Percentiles rank a stretch among this genome's conserved stretches.
Conservation (phyloP, 495 filamentous ascomycete genomes). For the Bacidia rubella region DNA sequence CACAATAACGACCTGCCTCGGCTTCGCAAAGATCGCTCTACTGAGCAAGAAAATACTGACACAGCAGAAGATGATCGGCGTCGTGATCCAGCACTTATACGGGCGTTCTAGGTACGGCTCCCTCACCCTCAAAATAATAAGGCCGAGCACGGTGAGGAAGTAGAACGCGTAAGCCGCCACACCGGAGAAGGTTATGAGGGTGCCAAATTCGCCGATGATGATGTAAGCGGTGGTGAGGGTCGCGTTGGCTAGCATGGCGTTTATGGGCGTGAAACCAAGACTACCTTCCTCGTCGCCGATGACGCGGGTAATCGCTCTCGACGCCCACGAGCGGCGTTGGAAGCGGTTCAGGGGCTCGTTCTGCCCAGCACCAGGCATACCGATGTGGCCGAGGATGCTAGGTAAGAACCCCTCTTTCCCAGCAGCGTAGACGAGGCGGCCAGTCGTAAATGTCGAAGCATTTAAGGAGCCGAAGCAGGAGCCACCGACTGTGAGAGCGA, state of each 20-base stretch:
- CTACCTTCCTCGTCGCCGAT: constrained; percentile 48
- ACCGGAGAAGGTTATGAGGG: constrained; percentile 89
- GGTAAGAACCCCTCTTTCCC: constrained; percentile 94
- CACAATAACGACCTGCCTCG: constrained; percentile 78
- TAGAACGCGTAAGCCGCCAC: constrained; percentile 96
- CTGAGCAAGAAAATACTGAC: constrained; percentile 86
- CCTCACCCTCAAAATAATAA: constrained; percentile 79
- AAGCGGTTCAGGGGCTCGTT: constrained; percentile 29
- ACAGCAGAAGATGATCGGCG: constrained; percentile 95
- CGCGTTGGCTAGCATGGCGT: constrained; percentile 74
- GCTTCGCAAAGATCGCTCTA: constrained; percentile 75
- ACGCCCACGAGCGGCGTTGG: constrained; percentile 45
- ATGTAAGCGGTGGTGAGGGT: constrained; percentile 61
- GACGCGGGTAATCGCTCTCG: constrained; percentile 39
- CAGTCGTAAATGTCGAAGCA: constrained; percentile 84
- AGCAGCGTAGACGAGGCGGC: constrained; percentile 83
- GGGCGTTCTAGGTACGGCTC: constrained; percentile 81
- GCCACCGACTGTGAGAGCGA: constrained; percentile 78
- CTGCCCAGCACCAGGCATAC: constrained; percentile 39
- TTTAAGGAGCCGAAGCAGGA: constrained; percentile 90
- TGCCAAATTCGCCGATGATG: constrained; percentile 75
- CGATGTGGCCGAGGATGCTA: constrained; percentile 67
- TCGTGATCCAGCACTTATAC: constrained; percentile 91
- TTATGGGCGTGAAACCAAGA: constrained; percentile 70
- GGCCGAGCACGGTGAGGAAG: constrained; percentile 83